Percentiles rank a stretch among this genome's conserved stretches.
These are phyloP conservation scores for Curvularia sp. DNA, from an alignment of 2,329 filamentous ascomycete species.

Conservation along the genomic window DNA sequence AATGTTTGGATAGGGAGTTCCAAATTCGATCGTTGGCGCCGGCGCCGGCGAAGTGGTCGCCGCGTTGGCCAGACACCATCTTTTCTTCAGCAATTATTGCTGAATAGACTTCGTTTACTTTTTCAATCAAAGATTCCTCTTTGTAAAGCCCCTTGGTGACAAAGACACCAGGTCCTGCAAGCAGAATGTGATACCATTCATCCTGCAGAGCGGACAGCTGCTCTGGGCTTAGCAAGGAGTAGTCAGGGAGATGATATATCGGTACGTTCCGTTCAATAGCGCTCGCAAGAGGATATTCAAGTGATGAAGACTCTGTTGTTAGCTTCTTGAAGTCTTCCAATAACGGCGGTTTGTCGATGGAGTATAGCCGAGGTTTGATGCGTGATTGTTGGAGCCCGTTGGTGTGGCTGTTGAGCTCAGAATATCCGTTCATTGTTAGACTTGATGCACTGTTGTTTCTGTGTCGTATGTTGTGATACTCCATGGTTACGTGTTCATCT, in stretches of 20 bases:
- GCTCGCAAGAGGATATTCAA: constrained; percentile 58
- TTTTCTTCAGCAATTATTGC: constrained; percentile 57
- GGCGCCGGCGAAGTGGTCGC: constrained; percentile 67
- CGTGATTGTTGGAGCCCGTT: constrained; percentile 10
- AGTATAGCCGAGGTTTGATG: constrained; percentile 40
- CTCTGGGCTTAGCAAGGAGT: constrained; percentile 43
- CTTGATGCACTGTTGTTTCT: background rate
- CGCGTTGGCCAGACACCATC: constrained; percentile 55
- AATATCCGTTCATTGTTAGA: background rate
- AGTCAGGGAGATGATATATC: constrained; percentile 59
- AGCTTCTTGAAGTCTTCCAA: constrained; percentile 56
- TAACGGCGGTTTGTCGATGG: constrained; percentile 44
- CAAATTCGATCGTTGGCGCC: constrained; percentile 68
- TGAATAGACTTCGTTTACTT: constrained; percentile 33
- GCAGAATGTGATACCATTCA: constrained; percentile 67
- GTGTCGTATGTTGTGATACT: background rate
- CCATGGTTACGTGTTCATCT: background rate
- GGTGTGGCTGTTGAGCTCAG: background rate
- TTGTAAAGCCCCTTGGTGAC: constrained; percentile 56
- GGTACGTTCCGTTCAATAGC: constrained; percentile 61
- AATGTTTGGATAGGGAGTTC: constrained; percentile 71
- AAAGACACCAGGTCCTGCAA: constrained; percentile 65
- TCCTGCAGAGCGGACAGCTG: constrained; percentile 60
- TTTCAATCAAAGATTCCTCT: constrained; percentile 43
- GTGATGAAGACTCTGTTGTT: constrained; percentile 52